Evolutionary conservation across 2,329 filamentous ascomycete genomes (phyloP), one percentile per base, ranked within the genome.

Genomic region (Gremmenia infestans): DNA sequence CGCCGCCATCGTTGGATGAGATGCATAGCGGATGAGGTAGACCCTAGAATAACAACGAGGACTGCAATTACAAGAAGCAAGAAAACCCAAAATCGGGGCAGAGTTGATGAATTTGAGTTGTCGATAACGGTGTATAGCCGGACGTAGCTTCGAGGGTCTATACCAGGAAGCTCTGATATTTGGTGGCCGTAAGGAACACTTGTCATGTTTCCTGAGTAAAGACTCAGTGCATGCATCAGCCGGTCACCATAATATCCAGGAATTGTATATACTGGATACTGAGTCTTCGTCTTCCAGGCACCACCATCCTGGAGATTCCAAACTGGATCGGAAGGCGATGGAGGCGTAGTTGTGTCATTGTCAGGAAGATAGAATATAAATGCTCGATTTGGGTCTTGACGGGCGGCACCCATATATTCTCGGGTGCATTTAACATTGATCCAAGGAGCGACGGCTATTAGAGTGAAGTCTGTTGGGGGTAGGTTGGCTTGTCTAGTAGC

Each of bases 381-480:
- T 22, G 76, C 84, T 43, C 83, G 79, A 9, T 87, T 77, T 23
- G 82, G 79, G 62, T 86, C 82, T 54, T 72, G 65, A 35, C 77
- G 74, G n/a, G 81, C 80, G 19, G 81, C 78, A 17, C 78, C 73
- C 48, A 97, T 78, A 69, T 91, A 96, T 46, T 86, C 81, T 54
- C 79, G 73, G 12, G 89, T 88, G 69, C 93, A 99, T 25, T 82
- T 75, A 7, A 79, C 74, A 59, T 80, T 88, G 64, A 91, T 83
- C 92, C 93, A 97, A 28, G 93, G 93, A 23, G 90, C 92, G 52
- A 97, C 74, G 28, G 88, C 92, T 64, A 97, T 82, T 51, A 91
- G 77, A 54, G 87, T 84, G 70, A 89, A 91, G 62, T 88, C 83
- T 49, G 80, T 79, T 0, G 78, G 76, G 0, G 85, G 84, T 0